Base-by-base conservation (phyloP, 768 basidiomycete species). In the Auricularia heimuer region DNA sequence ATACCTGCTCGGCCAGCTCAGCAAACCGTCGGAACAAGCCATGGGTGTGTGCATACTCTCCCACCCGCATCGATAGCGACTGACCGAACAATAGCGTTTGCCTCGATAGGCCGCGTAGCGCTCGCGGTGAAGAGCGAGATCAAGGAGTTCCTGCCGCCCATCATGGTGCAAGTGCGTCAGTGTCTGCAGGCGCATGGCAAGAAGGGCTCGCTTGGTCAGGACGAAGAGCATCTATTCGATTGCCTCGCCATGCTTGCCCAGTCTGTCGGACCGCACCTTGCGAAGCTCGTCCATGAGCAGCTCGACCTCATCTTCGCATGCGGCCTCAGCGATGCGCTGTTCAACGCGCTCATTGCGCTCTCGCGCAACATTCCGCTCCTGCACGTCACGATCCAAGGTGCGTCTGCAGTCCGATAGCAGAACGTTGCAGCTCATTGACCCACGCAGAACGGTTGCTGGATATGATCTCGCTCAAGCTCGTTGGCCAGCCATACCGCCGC, bases 251-350 rank as follows among this genome's bases (percentile, higher is more conserved):
- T 79, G 75, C 71, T 81, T 12, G 76, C 80, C 1, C 75, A 73
- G 12, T 77, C 80, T 4, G 77, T 80, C 60, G 79, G 79, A 16
- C 77, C 76, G 12, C 47, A 76, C 56, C 73, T 81, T 29, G 80
- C 80, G 10, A 75, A 77, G 61, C 76, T 78, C 69, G 77, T 81
- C 75, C 79, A 80, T 71, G 79, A 80, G 66, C 73, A 80, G 6
- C 75, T 82, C 64, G 79, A 81, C 67, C 70, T 81, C 39, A 80
- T 82, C 78, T 80, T 82, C 69, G 75, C 78, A 0, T 79, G 75
- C 67, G 80, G 79, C 2, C 70, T 82, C 14, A 76, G 75, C 61
- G 78, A 79, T 33, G 71, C 79, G 3, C 73, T 82, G 3, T 72
- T 75, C 54, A 66, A 72, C 35, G 77, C 79, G 1, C 65, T 82